Conservation (phyloP, 257 asterid genomes). For the Salvia miltiorrhiza region DNA sequence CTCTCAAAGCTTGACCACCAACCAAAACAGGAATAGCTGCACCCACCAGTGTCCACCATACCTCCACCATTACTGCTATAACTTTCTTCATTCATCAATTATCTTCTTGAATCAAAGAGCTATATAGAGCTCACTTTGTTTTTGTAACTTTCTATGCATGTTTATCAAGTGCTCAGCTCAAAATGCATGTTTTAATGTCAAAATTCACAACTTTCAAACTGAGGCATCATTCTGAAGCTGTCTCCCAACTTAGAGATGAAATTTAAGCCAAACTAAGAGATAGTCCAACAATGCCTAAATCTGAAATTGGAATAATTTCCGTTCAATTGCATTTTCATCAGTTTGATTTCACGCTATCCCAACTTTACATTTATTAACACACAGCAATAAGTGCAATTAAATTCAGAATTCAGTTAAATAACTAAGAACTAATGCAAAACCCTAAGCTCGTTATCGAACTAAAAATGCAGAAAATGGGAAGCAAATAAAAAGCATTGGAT, state of each 20-base stretch:
- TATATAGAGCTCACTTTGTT: not conserved
- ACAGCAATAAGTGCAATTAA: not conserved
- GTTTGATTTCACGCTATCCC: not conserved
- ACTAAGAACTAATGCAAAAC: not conserved
- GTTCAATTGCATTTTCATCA: not conserved
- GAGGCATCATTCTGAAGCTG: not conserved
- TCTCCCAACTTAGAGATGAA: not conserved
- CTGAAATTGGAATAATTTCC: not conserved
- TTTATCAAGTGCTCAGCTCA: not conserved
- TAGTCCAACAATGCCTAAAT: not conserved
- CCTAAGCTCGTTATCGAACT: not conserved
- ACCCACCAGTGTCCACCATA: conserved; percentile 86
- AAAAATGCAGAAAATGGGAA: not conserved
- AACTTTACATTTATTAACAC: not conserved
- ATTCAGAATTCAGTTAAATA: not conserved
- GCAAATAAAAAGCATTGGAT: not conserved
- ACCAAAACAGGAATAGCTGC: conserved; percentile 80
- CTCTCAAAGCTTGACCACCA: conserved; percentile 81
- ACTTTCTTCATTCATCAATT: conserved; percentile 11
- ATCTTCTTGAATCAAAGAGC: not conserved
- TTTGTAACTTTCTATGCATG: not conserved
- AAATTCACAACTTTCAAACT: not conserved
- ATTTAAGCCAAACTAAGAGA: not conserved
- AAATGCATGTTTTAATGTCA: conserved; percentile 1
- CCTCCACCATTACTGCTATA: conserved; percentile 66